These are phyloP conservation scores for Pythium oligandrum DNA, from an alignment of 352 stramenopile species.

Conservation along the genomic window DNA sequence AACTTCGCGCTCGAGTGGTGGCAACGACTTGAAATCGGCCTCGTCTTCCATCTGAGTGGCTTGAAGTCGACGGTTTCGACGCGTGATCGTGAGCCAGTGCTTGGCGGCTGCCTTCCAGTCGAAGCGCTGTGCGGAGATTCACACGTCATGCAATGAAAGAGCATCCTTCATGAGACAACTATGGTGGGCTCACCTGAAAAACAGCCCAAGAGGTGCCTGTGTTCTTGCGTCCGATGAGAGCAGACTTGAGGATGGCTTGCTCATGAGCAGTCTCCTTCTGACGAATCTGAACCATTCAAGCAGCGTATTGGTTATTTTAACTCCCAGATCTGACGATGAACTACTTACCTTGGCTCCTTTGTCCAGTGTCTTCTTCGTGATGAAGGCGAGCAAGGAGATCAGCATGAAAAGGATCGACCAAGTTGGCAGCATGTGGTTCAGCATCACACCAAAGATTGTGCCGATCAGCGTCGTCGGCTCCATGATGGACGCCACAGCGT, in stretches of 20 bases:
- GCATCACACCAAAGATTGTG: slow-evolving; percentile 76
- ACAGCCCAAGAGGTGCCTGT: slow-evolving; percentile 58
- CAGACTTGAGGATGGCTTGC: slow-evolving; percentile 38
- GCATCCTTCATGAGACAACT: too few species aligned
- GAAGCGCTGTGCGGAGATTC: slow-evolving; percentile 35
- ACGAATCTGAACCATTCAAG: too few species aligned
- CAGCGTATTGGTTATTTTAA: too few species aligned
- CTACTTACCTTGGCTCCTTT: slow-evolving; percentile 67
- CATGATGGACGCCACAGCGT: slow-evolving; percentile 98
- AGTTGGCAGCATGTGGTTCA: slow-evolving; percentile 79
- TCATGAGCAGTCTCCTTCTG: slow-evolving; percentile 46
- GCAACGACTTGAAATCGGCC: slow-evolving; percentile 55
- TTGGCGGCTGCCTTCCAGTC: slow-evolving; percentile 50
- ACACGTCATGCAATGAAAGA: too few species aligned
- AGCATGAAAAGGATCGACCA: slow-evolving; percentile 80
- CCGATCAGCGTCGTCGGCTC: slow-evolving; percentile 90
- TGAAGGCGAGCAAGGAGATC: slow-evolving; percentile 69
- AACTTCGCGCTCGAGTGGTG: slow-evolving; percentile 21
- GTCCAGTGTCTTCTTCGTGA: slow-evolving; percentile 64
- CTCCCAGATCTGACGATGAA: too few species aligned
- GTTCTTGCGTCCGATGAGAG: slow-evolving; percentile 39
- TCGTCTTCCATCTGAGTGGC: slow-evolving; percentile 42
- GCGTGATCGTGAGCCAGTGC: slow-evolving; percentile 63
- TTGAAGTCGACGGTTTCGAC: slow-evolving; percentile 47
- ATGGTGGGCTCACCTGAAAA: slow-evolving; percentile 35